A percentile compares a stretch with the other conserved stretches of the same genome.
phyloP scores from a whole-genome alignment of 2,329 filamentous ascomycete species.

The Ceratocystiopsis minuta region DNA sequence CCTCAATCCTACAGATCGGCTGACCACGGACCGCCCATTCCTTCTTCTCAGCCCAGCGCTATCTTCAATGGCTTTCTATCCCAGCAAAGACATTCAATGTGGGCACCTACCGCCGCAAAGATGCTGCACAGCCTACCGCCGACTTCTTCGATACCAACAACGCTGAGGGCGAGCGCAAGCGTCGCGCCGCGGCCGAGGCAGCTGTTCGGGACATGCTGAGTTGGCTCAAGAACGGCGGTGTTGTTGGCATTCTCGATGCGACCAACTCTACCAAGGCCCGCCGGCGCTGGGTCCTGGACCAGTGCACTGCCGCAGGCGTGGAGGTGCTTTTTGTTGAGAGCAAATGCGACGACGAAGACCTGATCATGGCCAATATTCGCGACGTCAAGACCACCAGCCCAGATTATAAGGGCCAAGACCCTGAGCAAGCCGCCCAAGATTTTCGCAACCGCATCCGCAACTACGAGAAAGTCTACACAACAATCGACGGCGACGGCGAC shows the following conservation, averaged over 20 bases:
- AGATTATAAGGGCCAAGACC: slow-evolving; percentile 87
- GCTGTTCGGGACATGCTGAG: slow-evolving; percentile 84
- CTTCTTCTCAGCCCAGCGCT: slow-evolving; percentile 82
- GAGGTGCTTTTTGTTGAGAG: slow-evolving; percentile 94
- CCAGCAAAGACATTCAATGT: slow-evolving; percentile 93
- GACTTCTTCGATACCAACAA: slow-evolving; percentile 93
- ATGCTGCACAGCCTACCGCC: slow-evolving; percentile 76
- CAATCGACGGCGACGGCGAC: slow-evolving; percentile 62
- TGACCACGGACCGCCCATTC: not conserved
- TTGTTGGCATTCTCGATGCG: slow-evolving; percentile 87
- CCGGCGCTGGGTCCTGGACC: slow-evolving; percentile 77
- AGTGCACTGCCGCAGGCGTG: slow-evolving; percentile 55
- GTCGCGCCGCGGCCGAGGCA: slow-evolving; percentile 75
- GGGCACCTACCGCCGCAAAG: slow-evolving; percentile 79
- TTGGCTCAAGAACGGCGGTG: slow-evolving; percentile 76
- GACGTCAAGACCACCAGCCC: slow-evolving; percentile 95
- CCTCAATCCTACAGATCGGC: not conserved
- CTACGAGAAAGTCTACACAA: slow-evolving; percentile 94
- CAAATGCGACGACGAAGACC: slow-evolving; percentile 84
- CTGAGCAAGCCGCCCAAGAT: slow-evolving; percentile 74
- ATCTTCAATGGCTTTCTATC: slow-evolving; percentile 92
- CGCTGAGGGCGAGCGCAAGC: slow-evolving; percentile 72
- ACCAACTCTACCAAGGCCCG: slow-evolving; percentile 89
- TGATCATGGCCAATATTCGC: slow-evolving; percentile 96
- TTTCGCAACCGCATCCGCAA: slow-evolving; percentile 90